These are phyloP conservation scores for Aspergillus fumigatus DNA, from an alignment of 2,329 filamentous ascomycete species.

Conservation along the genomic window DNA sequence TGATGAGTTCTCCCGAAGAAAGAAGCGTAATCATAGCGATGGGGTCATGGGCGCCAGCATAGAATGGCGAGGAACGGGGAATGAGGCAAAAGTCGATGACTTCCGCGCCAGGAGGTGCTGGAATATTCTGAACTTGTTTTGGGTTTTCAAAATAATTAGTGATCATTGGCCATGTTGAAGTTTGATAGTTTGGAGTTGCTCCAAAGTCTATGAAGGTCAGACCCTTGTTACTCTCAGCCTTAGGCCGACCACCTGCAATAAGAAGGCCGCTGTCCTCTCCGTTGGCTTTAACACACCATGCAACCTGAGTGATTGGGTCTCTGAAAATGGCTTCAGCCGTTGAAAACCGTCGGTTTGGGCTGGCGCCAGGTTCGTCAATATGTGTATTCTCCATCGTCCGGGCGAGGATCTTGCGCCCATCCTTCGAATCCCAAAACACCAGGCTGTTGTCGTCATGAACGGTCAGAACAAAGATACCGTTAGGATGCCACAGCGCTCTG, in stretches of 20 bases:
- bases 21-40: slow-evolving; percentile 77
- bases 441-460: slow-evolving; percentile 87
- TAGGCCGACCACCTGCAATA: slow-evolving; percentile 73
- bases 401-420: slow-evolving; percentile 77
- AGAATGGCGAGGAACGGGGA: slow-evolving; percentile 78
- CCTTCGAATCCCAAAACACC: slow-evolving; percentile 91
- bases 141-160: slow-evolving; percentile 72
- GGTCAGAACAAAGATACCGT: slow-evolving; percentile 81
- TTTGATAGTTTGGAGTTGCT: slow-evolving; percentile 81
- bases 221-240: slow-evolving; percentile 65
- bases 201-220: slow-evolving; percentile 89
- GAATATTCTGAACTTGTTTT: slow-evolving; percentile 66
- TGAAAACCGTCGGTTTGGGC: slow-evolving; percentile 38
- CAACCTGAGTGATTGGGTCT: slow-evolving; percentile 71
- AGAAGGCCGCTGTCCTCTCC: slow-evolving; percentile 88
- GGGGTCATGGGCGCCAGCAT: slow-evolving; percentile 82
- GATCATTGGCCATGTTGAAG: slow-evolving; percentile 82
- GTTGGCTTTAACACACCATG: slow-evolving; percentile 93
- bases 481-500: slow-evolving; percentile 90
- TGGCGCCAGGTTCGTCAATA: slow-evolving; percentile 62
- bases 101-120: slow-evolving; percentile 71
- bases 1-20: slow-evolving; percentile 81
- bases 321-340: slow-evolving; percentile 54
- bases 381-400: slow-evolving; percentile 71
- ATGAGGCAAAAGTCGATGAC: slow-evolving; percentile 78